Evolutionary conservation across 2,329 filamentous ascomycete genomes (phyloP), one percentile per base, ranked within the genome.

Genomic region (Pseudogymnoascus sp.): DNA sequence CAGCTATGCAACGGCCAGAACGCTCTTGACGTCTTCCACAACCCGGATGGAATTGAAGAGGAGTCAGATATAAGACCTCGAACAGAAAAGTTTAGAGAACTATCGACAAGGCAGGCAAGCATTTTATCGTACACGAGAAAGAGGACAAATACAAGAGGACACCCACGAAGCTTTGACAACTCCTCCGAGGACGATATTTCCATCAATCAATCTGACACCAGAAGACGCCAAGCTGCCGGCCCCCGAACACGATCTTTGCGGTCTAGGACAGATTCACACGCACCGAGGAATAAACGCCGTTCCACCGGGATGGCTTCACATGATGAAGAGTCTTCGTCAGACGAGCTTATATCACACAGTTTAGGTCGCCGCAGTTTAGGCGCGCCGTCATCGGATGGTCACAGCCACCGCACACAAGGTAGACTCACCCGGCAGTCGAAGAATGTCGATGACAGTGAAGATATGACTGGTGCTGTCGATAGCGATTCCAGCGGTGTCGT

Each of bases 1-100:
- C 63, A 69, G 2, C 71, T 77, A 26, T 68, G 74, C 8, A 77
- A 79, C 67, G 79, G 80, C 15, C 66, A 71, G 52, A 70, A 72
- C 62, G 77, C 77, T 15, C 69, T 82, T 19, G 67, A 75, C 34
- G 64, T 70, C 13, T 79, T 75, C 65, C 70, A 73, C 12, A 63
- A 63, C 62, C 61, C 63, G 61, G 60, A 68, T 62, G 41, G 15
- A 26, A 5, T 61, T 18, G 59, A 61, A 6, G 60, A 60, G 3
- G 45, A 62, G n/a, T 33, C 58, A 56, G 62, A 23, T 60, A 56
- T 59, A n/a, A 15, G 21, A 33, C 60, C 58, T 23, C 34, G 33
- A 45, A 38, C 61, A n/a, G 52, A 58, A 12, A 56, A 15, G 35
- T 63, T 59, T 5, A 63, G 56, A 45, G 34, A 34, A 3, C 23